Evolutionary conservation across 2,329 filamentous ascomycete species (phyloP).

Genomic region (Ophiocordyceps camponoti-leonardi): DNA sequence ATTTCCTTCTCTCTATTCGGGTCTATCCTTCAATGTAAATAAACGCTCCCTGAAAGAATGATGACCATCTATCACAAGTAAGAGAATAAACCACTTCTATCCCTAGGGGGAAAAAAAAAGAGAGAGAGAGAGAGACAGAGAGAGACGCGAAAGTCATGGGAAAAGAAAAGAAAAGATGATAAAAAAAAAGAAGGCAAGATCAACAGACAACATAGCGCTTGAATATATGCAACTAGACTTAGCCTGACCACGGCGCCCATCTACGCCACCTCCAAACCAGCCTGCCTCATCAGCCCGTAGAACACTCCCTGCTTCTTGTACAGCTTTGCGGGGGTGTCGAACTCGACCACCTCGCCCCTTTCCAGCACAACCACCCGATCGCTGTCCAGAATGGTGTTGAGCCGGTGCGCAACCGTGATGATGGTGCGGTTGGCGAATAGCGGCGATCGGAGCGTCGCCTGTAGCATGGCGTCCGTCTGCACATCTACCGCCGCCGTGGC

Average conservation of each 20-base stretch:
- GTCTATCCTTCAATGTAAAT: too few relatives aligned
- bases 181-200: too few relatives aligned
- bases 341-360: slow-evolving; percentile 78
- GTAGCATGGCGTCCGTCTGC: slow-evolving; percentile 50
- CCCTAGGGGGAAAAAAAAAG: too few relatives aligned
- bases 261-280: slow-evolving; percentile 42
- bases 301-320: slow-evolving; percentile 64
- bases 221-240: background rate
- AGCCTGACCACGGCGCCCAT: background rate
- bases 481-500: slow-evolving; percentile 67
- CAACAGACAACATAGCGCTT: background rate
- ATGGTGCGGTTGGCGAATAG: slow-evolving; percentile 84
- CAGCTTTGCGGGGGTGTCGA: slow-evolving; percentile 69
- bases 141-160: too few relatives aligned
- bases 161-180: background rate
- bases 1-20: too few relatives aligned
- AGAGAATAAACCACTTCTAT: background rate
- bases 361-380: slow-evolving; percentile 91
- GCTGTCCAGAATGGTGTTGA: slow-evolving; percentile 84
- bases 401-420: slow-evolving; percentile 94
- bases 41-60: background rate
- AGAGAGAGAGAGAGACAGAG: too few relatives aligned
- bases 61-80: background rate
- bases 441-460: slow-evolving; percentile 43
- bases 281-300: slow-evolving; percentile 80